These are phyloP conservation scores for Galium porrigens DNA, from an alignment of 305 asterid species.

Conservation along the genomic window DNA sequence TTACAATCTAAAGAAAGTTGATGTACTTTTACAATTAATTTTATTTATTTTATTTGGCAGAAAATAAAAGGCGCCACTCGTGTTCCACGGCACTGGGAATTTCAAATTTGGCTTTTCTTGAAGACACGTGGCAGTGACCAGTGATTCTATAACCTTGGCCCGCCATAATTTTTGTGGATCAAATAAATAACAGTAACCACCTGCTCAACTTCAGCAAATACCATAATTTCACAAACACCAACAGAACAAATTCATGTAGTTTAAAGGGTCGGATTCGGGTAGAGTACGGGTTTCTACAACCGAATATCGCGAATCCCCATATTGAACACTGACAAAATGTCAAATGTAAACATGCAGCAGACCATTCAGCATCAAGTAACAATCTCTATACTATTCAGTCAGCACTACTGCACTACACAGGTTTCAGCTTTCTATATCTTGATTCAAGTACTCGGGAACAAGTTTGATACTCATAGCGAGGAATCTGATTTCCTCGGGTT, in stretches of 20 bases:
- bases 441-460: not conserved
- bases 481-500: constrained; percentile 32
- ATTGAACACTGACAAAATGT: not conserved
- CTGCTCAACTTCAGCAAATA: not conserved
- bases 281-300: too few relatives aligned
- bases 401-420: not conserved
- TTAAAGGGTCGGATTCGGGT: not conserved
- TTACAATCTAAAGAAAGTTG: not conserved
- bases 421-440: constrained; percentile 1
- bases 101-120: constrained; percentile 4
- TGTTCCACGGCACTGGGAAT: constrained; percentile 10
- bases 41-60: not conserved
- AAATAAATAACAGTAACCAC: too few relatives aligned
- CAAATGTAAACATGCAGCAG: not conserved
- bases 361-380: not conserved
- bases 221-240: not conserved
- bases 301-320: not conserved
- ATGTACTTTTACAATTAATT: not conserved
- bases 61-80: constrained; percentile 3
- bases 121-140: constrained; percentile 10
- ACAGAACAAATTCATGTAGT: not conserved
- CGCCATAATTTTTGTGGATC: not conserved
- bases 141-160: not conserved
- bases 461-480: constrained; percentile 10
- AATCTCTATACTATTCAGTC: not conserved